Evolutionary conservation across 306 rosid species (phyloP).

Genomic region (Acacia crassicarpa): DNA sequence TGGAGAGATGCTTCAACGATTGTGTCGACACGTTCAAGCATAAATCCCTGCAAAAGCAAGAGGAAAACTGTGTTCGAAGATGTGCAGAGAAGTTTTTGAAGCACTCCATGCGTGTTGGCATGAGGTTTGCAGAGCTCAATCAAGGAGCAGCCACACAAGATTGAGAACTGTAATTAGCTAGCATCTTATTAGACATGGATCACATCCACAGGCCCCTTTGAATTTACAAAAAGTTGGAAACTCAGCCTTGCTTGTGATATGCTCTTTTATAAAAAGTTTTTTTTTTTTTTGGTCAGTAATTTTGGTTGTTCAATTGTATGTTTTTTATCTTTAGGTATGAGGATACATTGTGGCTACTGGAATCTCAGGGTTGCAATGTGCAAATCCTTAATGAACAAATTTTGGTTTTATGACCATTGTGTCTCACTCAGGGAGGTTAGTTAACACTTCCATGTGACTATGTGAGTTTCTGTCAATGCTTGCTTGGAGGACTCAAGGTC

Average conservation of each 20-base stretch:
- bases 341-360: neutral
- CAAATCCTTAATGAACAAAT: slow-evolving; percentile 29
- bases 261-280: neutral
- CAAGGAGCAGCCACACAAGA: slow-evolving; percentile 97
- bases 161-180: slow-evolving; percentile 32
- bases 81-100: slow-evolving; percentile 94
- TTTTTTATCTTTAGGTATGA: slow-evolving; percentile 9
- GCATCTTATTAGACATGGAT: neutral
- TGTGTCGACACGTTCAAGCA: slow-evolving; percentile 90
- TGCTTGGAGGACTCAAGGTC: no score
- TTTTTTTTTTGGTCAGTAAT: neutral
- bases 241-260: neutral
- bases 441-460: neutral
- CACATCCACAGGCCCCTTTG: neutral
- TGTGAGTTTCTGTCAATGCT: neutral
- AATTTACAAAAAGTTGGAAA: neutral
- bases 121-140: slow-evolving; percentile 97
- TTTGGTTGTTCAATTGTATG: neutral
- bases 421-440: neutral
- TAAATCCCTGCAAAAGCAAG: slow-evolving; percentile 91
- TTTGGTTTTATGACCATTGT: neutral
- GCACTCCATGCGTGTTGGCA: slow-evolving; percentile 91
- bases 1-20: slow-evolving; percentile 88
- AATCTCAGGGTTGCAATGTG: slow-evolving; percentile 7
- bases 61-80: slow-evolving; percentile 78